Evolutionary conservation across 2,329 filamentous ascomycete genomes (phyloP), one percentile per base, ranked within the genome.

Genomic region (Apiospora arundinis): DNA sequence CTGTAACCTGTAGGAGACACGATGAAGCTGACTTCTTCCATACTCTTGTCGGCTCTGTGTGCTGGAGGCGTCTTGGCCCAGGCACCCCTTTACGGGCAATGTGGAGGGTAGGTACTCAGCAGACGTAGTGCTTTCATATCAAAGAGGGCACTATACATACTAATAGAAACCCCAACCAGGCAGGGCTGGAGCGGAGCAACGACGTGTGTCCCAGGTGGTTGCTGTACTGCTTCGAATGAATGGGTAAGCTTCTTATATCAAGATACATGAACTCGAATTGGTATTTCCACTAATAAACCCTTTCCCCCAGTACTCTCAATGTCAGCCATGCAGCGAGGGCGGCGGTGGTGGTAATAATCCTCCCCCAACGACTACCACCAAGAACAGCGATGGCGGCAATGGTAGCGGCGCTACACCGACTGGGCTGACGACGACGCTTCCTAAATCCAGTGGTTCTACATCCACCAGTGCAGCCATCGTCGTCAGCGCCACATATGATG

Each of bases 401-500:
- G 69, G 69, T 11, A 32, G 60, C n/a, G 23, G 49, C 25, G 32
- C 52, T 40, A 73, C 67, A 2, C 72, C 70, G n/a, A 69, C 70
- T 32, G 70, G 70, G 37, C 65, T 72, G 37, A 74, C 71, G 2
- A 73, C 70, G 2, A 70, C 32, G 16, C 49, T 73, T 16, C 71
- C 71, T 2, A 32, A 42, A 4, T 74, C 71, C 8, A 69, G 71
- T 12, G 71, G 70, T 8, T 71, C 69, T 28, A 56, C 65, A 5
- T 74, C 73, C 11, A 69, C 68, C 5, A 65, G 68, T 14, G 49
- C 60, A 8, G 67, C 73, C 28, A 73, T 74, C 52, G 67, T 69
- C 1, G 70, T 74, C 18, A 79, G 79, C 40, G 78, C 78, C 44
- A 76, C 75, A 49, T 85, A 84, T 73, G 85, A 86, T 73, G 84